Base-by-base conservation (phyloP, 176 grass and related monocot species). In the Triticum timopheevii region DNA sequence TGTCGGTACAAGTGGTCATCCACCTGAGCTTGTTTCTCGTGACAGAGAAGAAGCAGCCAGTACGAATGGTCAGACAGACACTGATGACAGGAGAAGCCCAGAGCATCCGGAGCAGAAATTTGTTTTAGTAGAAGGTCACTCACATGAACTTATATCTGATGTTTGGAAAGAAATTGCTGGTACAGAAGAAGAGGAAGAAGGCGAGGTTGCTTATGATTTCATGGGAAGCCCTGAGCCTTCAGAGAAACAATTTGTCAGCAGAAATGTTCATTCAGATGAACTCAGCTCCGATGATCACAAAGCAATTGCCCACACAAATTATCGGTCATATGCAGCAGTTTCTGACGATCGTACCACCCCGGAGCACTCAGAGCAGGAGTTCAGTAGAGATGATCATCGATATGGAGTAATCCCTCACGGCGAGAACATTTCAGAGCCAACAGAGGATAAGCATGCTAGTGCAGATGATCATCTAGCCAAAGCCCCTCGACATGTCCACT, bases 101-200 rank as follows among this genome's bases (percentile, higher is more conserved):
- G 66, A 38, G 47, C 85, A 63, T 68, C 17, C 40, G 28, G 81
- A 80, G 36, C 7, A 50, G 50, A 85, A 44, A 80, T 80, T 76
- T 63, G 22, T 23, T 0, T 11, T 16, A 17, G 20, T 69, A 58
- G 59, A 42, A 12, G 52, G 20, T 11, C 77, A 39, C 5, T 76
- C 76, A 1, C 81, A 77, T 54, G 77, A 81, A 42, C 82, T 81
- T 23, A 71, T 81, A 54, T 65, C 70, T 77, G 69, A 91, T 85
- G 81, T 81, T 38, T 84, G 89, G 89, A 81, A 81, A 85, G 69
- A 75, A 67, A 88, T 81, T 67, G 49, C 44, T 49, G 28, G 38
- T 54, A 62, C 36, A 77, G 67, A 24, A 50, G 89, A 85, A 34
- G 54, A 58, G 3, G 71, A 82, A 11, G 42, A 63, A 15, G 34